Base-by-base conservation (phyloP, 257 asterid species). In the Catharanthus roseus region DNA sequence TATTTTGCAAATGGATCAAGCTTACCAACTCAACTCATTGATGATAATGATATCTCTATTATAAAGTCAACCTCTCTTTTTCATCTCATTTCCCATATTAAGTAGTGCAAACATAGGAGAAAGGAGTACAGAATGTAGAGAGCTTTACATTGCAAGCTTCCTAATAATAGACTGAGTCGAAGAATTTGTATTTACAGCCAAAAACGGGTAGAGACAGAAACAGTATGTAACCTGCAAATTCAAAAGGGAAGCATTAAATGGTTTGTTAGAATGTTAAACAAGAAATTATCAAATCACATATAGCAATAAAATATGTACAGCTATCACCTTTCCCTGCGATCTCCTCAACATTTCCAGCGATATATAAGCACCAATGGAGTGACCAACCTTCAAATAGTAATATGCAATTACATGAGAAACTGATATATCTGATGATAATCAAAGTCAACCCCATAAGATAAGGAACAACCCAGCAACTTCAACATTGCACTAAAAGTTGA, bases 351-450 rank as follows among this genome's bases (percentile, higher is more conserved):
- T 76, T 76, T 93, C 96, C 78, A 91, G 78, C 61, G 91, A 83
- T 62, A 93, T 88, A 73, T 89, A 79, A 63, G 96, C 83, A 75
- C 97, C 99, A 77, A 93, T 85, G 68, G 98, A 91, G 80, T 91
- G 98, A 62, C 96, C 96, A 61, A 93, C 96, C 98, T 91, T 82
- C 81, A 79, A 72, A 84, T 24, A 55, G 71, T 69, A 65, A 80
- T 56, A 71, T 62, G 70, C 72, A 68, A 79, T 56, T 36, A 55
- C 33, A 39, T 75, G 24, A 75, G 57, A 29, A 54, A 53, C 34
- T 54, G 47, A 53, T 65, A 9, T 21, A 41, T 28, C 26, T 41
- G 34, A 11, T 5, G 5, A 63, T 51, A 55, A 44, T 57, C 13
- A 6, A 38, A 69, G 23, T 28, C 29, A 31, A 28, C 21, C 55